phyloP scores from a whole-genome alignment of 352 stramenopile genomes.

The Heterotrichella gracilis region DNA sequence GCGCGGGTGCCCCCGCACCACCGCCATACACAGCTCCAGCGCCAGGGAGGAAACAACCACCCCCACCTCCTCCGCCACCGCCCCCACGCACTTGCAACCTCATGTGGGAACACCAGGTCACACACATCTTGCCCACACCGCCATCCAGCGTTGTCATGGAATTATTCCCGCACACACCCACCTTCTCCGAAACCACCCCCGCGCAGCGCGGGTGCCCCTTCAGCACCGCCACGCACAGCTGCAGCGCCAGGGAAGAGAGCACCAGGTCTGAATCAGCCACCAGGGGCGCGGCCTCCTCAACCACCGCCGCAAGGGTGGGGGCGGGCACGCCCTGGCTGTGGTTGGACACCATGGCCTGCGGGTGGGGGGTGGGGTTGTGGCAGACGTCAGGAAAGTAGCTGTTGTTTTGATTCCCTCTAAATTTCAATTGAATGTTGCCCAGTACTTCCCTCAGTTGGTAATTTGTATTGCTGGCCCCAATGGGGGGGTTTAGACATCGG shows the following conservation, averaged over 20 bases:
- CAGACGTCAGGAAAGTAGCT: conserved; percentile 47
- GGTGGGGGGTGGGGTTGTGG: conserved; percentile 29
- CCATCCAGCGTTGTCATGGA: conserved; percentile 21
- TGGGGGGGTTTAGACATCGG: no score
- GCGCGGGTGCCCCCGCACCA: no score
- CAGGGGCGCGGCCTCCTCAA: conserved; percentile 49
- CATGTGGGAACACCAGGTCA: no score
- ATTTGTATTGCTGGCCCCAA: no score
- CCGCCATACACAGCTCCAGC: no score
- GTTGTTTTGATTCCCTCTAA: no score
- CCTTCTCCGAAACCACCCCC: no score
- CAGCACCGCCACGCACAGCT: conserved; percentile 38
- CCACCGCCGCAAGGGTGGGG: no score
- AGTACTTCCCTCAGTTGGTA: no score
- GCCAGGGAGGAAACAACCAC: conserved; percentile 31
- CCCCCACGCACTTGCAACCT: conserved; percentile 58
- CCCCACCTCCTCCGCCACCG: conserved; percentile 38
- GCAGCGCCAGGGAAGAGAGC: conserved; percentile 59
- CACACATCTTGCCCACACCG: conserved; percentile 37
- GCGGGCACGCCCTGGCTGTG: no score
- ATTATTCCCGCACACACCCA: conserved; percentile 27
- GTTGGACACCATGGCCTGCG: conserved; percentile 39
- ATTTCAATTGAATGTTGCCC: no score
- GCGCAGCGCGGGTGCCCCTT: conserved; percentile 28
- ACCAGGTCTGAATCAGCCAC: conserved; percentile 77